Percentiles rank a stretch among this genome's conserved stretches.
phyloP scores from a whole-genome alignment of 768 basidiomycete species.

The Termitomyces sp. region DNA sequence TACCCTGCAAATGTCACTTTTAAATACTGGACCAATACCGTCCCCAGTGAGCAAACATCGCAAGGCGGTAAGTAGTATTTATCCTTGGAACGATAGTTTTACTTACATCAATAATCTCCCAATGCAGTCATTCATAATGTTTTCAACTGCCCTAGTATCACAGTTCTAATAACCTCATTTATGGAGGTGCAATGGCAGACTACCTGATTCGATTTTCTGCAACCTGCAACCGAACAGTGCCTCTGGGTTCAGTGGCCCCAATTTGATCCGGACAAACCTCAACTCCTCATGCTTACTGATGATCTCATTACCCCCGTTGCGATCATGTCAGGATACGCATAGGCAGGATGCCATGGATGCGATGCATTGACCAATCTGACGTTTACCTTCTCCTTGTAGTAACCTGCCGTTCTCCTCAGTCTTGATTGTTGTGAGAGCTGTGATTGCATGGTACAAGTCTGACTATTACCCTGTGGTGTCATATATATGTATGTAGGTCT shows the following conservation, averaged over 20 bases:
- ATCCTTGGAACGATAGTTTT: constrained; percentile 37
- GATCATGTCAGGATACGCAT: constrained; percentile 39
- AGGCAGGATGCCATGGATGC: constrained; percentile 31
- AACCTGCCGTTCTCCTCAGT: not conserved
- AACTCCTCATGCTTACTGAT: constrained; percentile 35
- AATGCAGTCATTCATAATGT: not conserved
- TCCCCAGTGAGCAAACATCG: constrained; percentile 39
- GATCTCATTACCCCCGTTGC: constrained; percentile 23
- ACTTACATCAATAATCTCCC: too few species aligned
- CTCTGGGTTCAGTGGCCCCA: constrained; percentile 37
- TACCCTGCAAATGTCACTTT: too few species aligned
- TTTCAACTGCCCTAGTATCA: constrained; percentile 28
- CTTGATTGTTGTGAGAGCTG: not conserved
- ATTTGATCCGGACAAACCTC: constrained; percentile 28
- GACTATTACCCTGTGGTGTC: constrained; percentile 9
- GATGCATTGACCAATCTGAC: constrained; percentile 26
- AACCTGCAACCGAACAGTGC: constrained; percentile 39
- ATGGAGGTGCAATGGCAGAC: constrained; percentile 37
- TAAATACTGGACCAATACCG: constrained; percentile 5
- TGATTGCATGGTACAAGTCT: constrained; percentile 3
- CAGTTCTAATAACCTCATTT: constrained; percentile 36
- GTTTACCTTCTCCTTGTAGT: constrained; percentile 25
- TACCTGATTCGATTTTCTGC: constrained; percentile 39
- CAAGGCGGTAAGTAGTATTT: constrained; percentile 35
- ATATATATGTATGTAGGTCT: constrained; percentile 7